These are phyloP conservation scores for Nakaseomyces sp. DNA, from an alignment of 1,139 yeast genomes.

Conservation along the genomic window DNA sequence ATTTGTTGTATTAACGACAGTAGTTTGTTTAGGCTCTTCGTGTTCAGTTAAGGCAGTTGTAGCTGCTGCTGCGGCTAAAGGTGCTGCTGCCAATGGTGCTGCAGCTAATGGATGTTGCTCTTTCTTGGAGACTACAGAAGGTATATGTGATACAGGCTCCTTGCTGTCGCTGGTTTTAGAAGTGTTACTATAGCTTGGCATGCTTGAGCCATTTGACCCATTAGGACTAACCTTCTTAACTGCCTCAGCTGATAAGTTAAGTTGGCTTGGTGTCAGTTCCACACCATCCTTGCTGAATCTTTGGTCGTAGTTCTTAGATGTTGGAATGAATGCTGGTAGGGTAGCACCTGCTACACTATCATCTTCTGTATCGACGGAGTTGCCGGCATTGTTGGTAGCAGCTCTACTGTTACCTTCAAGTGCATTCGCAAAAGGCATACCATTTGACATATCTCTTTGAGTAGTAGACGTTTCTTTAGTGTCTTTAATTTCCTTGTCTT, in stretches of 20 bases:
- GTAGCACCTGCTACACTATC: constrained; percentile 31
- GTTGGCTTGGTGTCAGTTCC: neutral
- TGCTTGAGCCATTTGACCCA: neutral
- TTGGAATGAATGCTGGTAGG: constrained; percentile 30
- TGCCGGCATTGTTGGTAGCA: neutral
- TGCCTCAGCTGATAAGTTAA: neutral
- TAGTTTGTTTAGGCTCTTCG: neutral
- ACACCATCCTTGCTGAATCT: constrained; percentile 15
- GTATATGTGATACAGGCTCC: neutral
- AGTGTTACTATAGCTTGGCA: neutral
- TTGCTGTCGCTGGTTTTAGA: neutral
- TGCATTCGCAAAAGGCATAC: neutral
- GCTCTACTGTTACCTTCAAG: neutral
- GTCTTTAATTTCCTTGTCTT: constrained; percentile 13
- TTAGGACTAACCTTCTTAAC: neutral
- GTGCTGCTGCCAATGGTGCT: neutral
- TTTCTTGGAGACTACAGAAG: neutral
- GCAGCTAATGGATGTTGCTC: neutral
- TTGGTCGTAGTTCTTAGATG: constrained; percentile 28
- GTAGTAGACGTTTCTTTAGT: neutral
- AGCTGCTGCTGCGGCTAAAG: constrained; percentile 5
- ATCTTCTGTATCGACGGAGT: neutral
- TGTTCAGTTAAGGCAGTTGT: constrained; percentile 2
- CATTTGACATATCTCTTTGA: neutral
- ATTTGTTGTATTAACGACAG: neutral